Evolutionary conservation across 2,329 filamentous ascomycete species (phyloP).

Genomic region (Pseudomassariella vexata): DNA sequence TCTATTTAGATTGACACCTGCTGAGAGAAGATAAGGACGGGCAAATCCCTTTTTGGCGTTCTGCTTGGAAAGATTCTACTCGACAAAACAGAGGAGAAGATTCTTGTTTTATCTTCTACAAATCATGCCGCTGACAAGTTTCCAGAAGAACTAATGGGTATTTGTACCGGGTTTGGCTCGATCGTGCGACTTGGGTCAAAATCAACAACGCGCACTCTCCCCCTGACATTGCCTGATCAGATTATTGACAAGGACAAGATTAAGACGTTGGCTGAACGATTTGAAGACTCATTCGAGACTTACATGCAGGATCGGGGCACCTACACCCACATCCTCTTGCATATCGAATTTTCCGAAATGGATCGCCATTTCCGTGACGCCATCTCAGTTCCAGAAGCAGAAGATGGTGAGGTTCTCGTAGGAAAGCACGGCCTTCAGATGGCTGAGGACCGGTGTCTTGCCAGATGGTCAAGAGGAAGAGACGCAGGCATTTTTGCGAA

Average conservation of each 20-base stretch:
- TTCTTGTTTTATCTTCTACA: conserved; percentile 63
- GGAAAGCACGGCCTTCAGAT: conserved; percentile 39
- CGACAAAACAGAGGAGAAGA: conserved; percentile 37
- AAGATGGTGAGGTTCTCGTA: conserved; percentile 39
- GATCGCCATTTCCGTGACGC: conserved; percentile 49
- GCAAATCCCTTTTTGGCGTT: conserved; percentile 70
- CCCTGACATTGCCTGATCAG: conserved; percentile 25
- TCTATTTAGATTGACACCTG: too few species aligned
- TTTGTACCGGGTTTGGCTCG: conserved; percentile 40
- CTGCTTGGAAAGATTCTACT: conserved; percentile 53
- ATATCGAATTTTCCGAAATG: conserved; percentile 47
- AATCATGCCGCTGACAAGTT: conserved; percentile 65
- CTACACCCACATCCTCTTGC: conserved; percentile 17
- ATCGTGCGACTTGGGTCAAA: conserved; percentile 64
- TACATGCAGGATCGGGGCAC: conserved; percentile 9
- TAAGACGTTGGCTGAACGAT: conserved; percentile 14
- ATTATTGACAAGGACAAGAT: conserved; percentile 38
- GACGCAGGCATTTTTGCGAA: conserved; percentile 37
- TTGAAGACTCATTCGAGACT: conserved; percentile 10
- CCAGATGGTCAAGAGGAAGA: conserved; percentile 44
- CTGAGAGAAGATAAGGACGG: conserved; percentile 56
- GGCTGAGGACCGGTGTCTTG: conserved; percentile 44
- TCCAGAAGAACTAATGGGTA: conserved; percentile 55
- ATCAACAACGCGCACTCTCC: conserved; percentile 39
- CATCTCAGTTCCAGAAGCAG: conserved; percentile 41